Evolutionary conservation across 495 filamentous ascomycete genomes (phyloP), one percentile per base, ranked within the genome.

Genomic region (Talaromyces thailandensis): DNA sequence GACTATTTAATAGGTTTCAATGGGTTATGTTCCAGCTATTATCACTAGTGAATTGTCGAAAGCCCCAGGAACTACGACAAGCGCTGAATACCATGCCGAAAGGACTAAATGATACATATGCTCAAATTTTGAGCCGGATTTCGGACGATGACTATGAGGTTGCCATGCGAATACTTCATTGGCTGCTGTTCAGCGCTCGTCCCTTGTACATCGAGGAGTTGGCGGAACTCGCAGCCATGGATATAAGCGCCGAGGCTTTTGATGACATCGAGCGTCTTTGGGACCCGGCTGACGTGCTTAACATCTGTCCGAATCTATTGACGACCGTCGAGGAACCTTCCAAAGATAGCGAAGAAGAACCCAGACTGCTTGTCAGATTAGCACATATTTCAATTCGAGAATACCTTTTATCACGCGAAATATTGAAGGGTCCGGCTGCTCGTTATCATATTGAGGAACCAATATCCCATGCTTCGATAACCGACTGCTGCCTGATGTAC

Each of bases 1-100:
- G 5, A 55, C 35, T 62, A 24, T 4, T 35, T 58, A 21, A 18
- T 4, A 77, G 74, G 73, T 76, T 78, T 62, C 70, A 70, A 55
- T 76, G 70, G 71, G 70, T 64, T 6, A 65, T 50, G 26, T 76
- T 66, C 52, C 75, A 78, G 45, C 61, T 78, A 14, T 65, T 73
- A 57, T 50, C 9, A 1, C 60, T 78, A 35, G 24, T 43, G 45
- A 65, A 62, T 1, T 75, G 69, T 43, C 14, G 64, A 0, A 64
- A 53, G 2, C 6, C 53, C 21, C 7, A 23, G 1, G 23, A 58
- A 8, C 29, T 70, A 45, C 58, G 37, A 21, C n/a, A 60, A 61
- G 63, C 64, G 1, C 64, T 75, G 2, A 12, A 59, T 32, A 31
- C 62, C 6, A 65, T 77, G 3, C 75, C 75, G 4, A 63, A 63